Evolutionary conservation across 768 basidiomycete species (phyloP), one percentile per base, ranked within the genome.

Genomic region (Chalciporus pseudorubinellus): DNA sequence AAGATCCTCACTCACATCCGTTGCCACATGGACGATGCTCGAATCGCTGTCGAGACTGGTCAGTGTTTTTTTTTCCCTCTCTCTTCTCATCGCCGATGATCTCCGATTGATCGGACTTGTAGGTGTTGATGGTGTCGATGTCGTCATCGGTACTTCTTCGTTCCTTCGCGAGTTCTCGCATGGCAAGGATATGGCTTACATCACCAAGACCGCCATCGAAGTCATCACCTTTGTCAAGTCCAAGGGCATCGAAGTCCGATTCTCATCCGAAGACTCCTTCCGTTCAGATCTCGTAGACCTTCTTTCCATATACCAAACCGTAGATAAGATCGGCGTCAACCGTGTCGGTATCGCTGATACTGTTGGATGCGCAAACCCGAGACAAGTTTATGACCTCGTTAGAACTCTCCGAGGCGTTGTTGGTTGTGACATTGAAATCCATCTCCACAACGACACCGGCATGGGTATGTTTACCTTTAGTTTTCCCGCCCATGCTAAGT

Each of bases 81-180:
- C 20, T 11, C 13, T 16, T 41, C 50, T 39, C 14, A 61, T 29
- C 39, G 12, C 39, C 34, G 34, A n/a, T n/a, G n/a, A 36, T 36
- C 16, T 36, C 34, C 9, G 34, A 36, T 16, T 16, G 31, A 31
- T 31, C 31, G 31, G 31, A 3, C 44, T 6, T 22, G 41, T 61
- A 93, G 93, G 94, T 68, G 95, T 99, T 39, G 94, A 98, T 67
- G 97, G 97, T 70, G 97, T 98, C 55, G 95, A 98, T 70, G 93
- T 98, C 60, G 97, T 98, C 71, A 98, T 99, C 58, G 95, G 97
- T 31, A 98, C 97, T 9, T 98, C 95, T 10, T 98, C 95, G 38
- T 99, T 97, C 88, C 85, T 98, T 44, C 88, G 95, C 62, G 95
- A 99, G 76, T 97, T 98, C 82, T 98, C 95, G 22, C 97, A 99